Conservation (phyloP, 139 green algal genomes). For the Picochlorum sp. region DNA sequence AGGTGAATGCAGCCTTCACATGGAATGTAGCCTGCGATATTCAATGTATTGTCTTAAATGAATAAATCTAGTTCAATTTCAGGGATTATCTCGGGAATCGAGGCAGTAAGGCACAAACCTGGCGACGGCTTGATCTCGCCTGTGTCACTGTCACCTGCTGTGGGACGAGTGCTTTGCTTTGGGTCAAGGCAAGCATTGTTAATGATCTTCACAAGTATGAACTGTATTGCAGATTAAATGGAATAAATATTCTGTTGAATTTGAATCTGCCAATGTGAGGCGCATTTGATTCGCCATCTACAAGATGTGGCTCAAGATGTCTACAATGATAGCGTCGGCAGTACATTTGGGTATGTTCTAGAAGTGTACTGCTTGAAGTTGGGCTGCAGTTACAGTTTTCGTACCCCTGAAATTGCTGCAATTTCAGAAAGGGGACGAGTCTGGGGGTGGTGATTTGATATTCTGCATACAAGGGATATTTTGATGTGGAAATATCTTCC, state of each 20-base stretch:
- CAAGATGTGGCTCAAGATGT: too few relatives aligned
- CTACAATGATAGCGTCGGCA: too few relatives aligned
- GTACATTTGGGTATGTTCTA: too few relatives aligned
- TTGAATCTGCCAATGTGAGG: too few relatives aligned
- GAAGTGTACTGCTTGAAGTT: too few relatives aligned
- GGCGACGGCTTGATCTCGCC: background rate
- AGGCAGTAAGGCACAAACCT: background rate
- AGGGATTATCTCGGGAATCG: too few relatives aligned
- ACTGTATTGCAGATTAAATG: too few relatives aligned
- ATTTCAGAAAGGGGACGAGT: slow-evolving; percentile 17
- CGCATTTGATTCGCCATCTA: too few relatives aligned
- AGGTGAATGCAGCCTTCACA: slow-evolving; percentile 16
- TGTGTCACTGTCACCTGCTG: background rate
- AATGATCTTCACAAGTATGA: too few relatives aligned
- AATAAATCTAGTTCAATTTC: background rate
- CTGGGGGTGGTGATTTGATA: slow-evolving; percentile 16
- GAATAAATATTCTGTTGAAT: too few relatives aligned
- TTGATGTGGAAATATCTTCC: slow-evolving; percentile 10
- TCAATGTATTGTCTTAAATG: background rate
- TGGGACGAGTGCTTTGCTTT: slow-evolving; percentile 2
- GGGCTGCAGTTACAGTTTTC: too few relatives aligned
- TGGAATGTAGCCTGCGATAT: background rate
- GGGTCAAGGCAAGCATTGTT: slow-evolving; percentile 4
- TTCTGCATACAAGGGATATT: slow-evolving; percentile 15
- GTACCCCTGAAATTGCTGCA: too few relatives aligned